Evolutionary conservation across 495 filamentous ascomycete genomes (phyloP).

Genomic region (Tuber aestivum): DNA sequence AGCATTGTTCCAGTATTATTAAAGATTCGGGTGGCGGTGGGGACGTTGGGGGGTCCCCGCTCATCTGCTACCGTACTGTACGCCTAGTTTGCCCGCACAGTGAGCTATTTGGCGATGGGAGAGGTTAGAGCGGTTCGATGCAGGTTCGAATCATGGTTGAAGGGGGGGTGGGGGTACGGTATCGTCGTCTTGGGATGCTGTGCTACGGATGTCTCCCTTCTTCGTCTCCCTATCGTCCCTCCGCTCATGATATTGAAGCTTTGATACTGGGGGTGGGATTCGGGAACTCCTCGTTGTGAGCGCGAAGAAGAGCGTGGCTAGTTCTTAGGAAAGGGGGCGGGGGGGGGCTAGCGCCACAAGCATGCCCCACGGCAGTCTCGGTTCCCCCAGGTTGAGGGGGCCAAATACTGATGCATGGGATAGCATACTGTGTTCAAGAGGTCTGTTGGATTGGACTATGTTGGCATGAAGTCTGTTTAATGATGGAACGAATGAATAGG

Average conservation of each 20-base stretch:
- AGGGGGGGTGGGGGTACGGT: neutral
- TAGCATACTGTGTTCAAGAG: neutral
- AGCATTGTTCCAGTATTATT: too few species aligned
- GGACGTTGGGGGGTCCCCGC: conserved; percentile 18
- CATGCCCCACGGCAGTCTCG: neutral
- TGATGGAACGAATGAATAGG: neutral
- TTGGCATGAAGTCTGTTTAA: neutral
- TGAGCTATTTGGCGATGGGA: conserved; percentile 12
- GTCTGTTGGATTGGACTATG: neutral
- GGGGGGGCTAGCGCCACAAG: neutral
- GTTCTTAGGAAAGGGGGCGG: too few species aligned
- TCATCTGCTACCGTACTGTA: neutral
- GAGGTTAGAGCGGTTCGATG: conserved; percentile 20
- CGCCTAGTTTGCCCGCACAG: neutral
- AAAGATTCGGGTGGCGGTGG: conserved; percentile 25
- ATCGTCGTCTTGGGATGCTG: neutral
- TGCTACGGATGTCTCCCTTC: neutral
- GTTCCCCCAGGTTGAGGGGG: neutral
- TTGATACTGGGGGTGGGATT: neutral
- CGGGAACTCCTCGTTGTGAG: neutral
- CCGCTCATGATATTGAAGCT: neutral
- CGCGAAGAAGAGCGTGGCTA: neutral
- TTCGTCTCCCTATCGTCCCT: neutral
- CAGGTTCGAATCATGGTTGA: conserved; percentile 29
- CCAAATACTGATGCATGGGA: neutral